Evolutionary conservation across 2,329 filamentous ascomycete species (phyloP).

Genomic region (Emergomyces africanus): DNA sequence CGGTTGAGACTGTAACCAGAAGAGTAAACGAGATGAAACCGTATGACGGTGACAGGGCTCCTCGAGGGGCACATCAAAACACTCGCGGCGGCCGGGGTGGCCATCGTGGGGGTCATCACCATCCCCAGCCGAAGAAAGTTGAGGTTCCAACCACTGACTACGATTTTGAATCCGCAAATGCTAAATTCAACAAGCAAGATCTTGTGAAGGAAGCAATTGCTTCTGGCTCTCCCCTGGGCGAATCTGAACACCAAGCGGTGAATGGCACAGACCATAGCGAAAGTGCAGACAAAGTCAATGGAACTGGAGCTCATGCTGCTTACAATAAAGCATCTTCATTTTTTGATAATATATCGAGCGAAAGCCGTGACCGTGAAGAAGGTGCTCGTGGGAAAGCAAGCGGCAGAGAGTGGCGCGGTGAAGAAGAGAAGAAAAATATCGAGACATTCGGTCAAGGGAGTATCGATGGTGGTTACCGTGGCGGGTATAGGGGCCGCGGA

Average conservation of each 20-base stretch:
- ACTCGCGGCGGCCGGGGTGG: constrained; percentile 36
- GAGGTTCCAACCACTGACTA: constrained; percentile 86
- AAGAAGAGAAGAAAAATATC: constrained; percentile 91
- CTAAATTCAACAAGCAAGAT: constrained; percentile 81
- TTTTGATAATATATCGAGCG: constrained; percentile 97
- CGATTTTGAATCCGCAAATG: constrained; percentile 77
- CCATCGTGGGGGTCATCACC: constrained; percentile 30
- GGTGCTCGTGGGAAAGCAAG: constrained; percentile 52
- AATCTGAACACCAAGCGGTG: constrained; percentile 37
- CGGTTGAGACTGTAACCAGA: constrained; percentile 32
- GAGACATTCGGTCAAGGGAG: constrained; percentile 97
- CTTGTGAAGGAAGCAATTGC: constrained; percentile 80
- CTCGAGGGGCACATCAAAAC: constrained; percentile 27
- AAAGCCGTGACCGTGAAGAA: constrained; percentile 77
- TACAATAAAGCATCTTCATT: constrained; percentile 89
- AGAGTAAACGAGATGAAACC: constrained; percentile 36
- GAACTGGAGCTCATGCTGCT: constrained; percentile 32
- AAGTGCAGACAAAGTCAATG: constrained; percentile 20
- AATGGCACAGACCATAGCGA: constrained; percentile 29
- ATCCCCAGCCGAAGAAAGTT: constrained; percentile 49
- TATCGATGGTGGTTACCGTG: constrained; percentile 74
- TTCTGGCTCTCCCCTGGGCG: constrained; percentile 53
- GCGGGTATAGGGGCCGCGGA: constrained; percentile 63
- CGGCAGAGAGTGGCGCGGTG: constrained; percentile 76
- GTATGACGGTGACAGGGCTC: constrained; percentile 24